A percentile compares a stretch with the other conserved stretches of the same genome.
These are phyloP conservation scores for Vicia faba DNA, from an alignment of 306 rosid species.

Conservation along the genomic window DNA sequence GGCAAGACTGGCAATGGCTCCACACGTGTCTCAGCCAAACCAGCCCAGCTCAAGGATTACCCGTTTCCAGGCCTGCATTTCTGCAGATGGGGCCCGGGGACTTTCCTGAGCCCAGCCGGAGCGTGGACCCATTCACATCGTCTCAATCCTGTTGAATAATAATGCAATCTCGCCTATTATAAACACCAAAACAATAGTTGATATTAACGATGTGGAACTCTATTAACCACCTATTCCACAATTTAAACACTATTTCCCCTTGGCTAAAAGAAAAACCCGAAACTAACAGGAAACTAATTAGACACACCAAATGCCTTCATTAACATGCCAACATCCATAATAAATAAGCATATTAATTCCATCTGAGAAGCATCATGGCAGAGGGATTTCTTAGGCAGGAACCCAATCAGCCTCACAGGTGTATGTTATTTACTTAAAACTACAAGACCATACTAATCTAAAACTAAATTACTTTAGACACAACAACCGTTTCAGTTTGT, in stretches of 20 bases:
- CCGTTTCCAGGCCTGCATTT: constrained; percentile 34
- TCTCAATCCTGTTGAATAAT: not conserved
- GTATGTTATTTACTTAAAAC: constrained; percentile 53
- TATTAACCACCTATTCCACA: too few species aligned
- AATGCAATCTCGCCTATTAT: not conserved
- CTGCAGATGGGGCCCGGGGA: constrained; percentile 34
- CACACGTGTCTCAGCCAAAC: not conserved
- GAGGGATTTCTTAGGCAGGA: constrained; percentile 43
- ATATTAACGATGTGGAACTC: not conserved
- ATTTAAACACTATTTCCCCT: too few species aligned
- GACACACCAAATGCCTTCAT: constrained; percentile 19
- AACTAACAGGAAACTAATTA: too few species aligned
- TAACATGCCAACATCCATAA: constrained; percentile 39
- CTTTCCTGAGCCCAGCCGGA: constrained; percentile 37
- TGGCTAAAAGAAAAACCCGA: too few species aligned
- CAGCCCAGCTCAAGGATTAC: not conserved
- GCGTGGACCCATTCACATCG: constrained; percentile 28
- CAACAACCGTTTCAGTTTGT: constrained; percentile 26
- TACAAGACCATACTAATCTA: constrained; percentile 40
- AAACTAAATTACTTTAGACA: constrained; percentile 39
- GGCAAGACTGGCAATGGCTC: constrained; percentile 7
- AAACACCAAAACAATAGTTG: fast-evolving
- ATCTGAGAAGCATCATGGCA: constrained; percentile 69
- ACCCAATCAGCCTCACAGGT: constrained; percentile 68
- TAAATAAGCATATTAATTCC: constrained; percentile 44